A percentile compares a stretch with the other conserved stretches of the same genome.
Conservation (phyloP, 805 yeast species). For the Metschnikowia reukaufii region DNA sequence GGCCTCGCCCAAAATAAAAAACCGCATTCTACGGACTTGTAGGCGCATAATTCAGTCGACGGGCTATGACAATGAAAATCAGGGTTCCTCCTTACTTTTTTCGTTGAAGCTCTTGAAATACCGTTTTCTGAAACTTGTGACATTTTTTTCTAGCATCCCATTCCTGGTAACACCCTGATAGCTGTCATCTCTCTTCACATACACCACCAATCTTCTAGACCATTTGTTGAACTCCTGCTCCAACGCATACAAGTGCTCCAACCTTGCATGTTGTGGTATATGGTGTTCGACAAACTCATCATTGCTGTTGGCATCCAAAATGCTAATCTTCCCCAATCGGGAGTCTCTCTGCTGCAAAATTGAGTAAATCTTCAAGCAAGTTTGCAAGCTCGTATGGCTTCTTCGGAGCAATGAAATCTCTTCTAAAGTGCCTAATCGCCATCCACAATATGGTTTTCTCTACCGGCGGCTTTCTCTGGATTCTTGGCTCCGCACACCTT, state of each 20-base stretch:
- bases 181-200: constrained; percentile 57
- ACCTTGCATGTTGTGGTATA: constrained; percentile 74
- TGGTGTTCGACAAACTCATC: constrained; percentile 69
- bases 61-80: neutral
- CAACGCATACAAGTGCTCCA: constrained; percentile 69
- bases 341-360: constrained; percentile 69
- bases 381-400: constrained; percentile 82
- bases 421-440: constrained; percentile 76
- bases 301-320: constrained; percentile 99
- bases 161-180: constrained; percentile 51
- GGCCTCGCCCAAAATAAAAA: constrained; percentile 2
- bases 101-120: constrained; percentile 68
- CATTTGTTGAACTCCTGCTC: constrained; percentile 91
- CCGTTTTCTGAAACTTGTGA: constrained; percentile 65
- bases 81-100: constrained; percentile 23
- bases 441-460: constrained; percentile 71
- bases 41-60: constrained; percentile 19
- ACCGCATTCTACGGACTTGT: constrained; percentile 18
- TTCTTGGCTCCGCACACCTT: constrained; percentile 84
- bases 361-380: constrained; percentile 73
- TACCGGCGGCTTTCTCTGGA: constrained; percentile 66
- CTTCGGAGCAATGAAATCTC: constrained; percentile 89
- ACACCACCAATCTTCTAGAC: constrained; percentile 85
- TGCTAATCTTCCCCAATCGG: constrained; percentile 78
- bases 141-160: constrained; percentile 48